Percentiles rank a stretch among this genome's conserved stretches.
Evolutionary conservation across 441 rosid species (phyloP).

Genomic region (Pelargonium citronellum): DNA sequence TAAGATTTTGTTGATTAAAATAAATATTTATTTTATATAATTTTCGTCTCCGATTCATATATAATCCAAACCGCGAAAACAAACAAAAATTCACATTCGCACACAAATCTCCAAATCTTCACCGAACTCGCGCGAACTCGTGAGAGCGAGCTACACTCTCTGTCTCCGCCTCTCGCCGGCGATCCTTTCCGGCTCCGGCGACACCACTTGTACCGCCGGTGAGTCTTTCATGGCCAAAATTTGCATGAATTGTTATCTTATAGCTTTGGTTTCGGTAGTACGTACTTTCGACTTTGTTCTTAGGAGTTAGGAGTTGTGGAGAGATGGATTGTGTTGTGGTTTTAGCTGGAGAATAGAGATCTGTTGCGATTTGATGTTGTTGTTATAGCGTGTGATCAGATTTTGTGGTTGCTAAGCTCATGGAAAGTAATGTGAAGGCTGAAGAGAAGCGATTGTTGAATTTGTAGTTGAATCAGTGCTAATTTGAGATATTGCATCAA

Average conservation of each 20-base stretch:
- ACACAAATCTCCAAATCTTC: not conserved
- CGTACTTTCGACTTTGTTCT: not conserved
- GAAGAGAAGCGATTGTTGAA: not conserved
- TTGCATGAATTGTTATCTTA: not conserved
- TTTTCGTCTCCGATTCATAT: not conserved
- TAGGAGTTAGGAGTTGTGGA: not conserved
- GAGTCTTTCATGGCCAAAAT: not conserved
- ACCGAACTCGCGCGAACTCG: not conserved
- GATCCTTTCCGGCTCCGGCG: not conserved
- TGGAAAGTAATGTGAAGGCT: no score
- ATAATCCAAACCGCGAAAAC: not conserved
- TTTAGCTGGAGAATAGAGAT: slow-evolving; percentile 1
- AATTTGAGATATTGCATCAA: no score
- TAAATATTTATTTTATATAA: no score
- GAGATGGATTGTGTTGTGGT: not conserved
- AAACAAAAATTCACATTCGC: not conserved
- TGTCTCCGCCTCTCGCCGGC: not conserved
- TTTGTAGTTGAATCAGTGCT: not conserved
- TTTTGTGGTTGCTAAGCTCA: not conserved
- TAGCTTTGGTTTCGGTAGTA: not conserved
- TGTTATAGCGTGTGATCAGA: not conserved
- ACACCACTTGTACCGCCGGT: not conserved
- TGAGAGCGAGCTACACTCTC: not conserved
- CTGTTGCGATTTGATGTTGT: not conserved
- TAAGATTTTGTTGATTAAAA: no score